Conservation (phyloP, 768 basidiomycete species). For the Tylopilus vinaceipallidus region DNA sequence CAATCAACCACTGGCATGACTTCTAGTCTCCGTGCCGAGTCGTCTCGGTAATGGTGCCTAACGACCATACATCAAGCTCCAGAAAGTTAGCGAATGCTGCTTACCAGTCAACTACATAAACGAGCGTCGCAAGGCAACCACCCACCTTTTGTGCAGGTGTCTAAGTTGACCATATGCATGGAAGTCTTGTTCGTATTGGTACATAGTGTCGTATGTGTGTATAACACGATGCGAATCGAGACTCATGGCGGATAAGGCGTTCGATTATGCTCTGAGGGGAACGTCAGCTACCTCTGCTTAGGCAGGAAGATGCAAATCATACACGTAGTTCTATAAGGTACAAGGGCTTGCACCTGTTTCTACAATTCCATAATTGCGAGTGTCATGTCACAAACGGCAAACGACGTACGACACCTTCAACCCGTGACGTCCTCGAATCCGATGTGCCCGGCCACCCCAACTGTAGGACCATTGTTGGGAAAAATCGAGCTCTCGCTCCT, state of each 20-base stretch:
- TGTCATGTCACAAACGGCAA: background rate
- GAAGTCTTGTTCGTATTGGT: slow-evolving; percentile 41
- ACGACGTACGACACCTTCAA: slow-evolving; percentile 38
- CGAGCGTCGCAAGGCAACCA: background rate
- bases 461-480: slow-evolving; percentile 41
- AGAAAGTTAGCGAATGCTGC: slow-evolving; percentile 54
- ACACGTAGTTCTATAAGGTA: slow-evolving; percentile 49
- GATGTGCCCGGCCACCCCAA: slow-evolving; percentile 61
- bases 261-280: slow-evolving; percentile 43
- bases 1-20: too few species aligned
- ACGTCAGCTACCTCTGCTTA: background rate
- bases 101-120: slow-evolving; percentile 54
- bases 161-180: slow-evolving; percentile 48
- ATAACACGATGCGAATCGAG: background rate
- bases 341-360: slow-evolving; percentile 35
- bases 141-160: slow-evolving; percentile 35
- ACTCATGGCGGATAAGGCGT: slow-evolving; percentile 49
- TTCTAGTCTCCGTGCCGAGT: slow-evolving; percentile 36
- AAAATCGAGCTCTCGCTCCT: slow-evolving; percentile 42
- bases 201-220: background rate
- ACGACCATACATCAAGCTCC: slow-evolving; percentile 60
- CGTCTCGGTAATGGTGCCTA: slow-evolving; percentile 37
- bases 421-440: slow-evolving; percentile 47
- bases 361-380: slow-evolving; percentile 24
- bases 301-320: slow-evolving; percentile 14